Evolutionary conservation across 139 green algal species (phyloP), one percentile per base, ranked within the genome.

Genomic region (Chlamydomonas incerta): DNA sequence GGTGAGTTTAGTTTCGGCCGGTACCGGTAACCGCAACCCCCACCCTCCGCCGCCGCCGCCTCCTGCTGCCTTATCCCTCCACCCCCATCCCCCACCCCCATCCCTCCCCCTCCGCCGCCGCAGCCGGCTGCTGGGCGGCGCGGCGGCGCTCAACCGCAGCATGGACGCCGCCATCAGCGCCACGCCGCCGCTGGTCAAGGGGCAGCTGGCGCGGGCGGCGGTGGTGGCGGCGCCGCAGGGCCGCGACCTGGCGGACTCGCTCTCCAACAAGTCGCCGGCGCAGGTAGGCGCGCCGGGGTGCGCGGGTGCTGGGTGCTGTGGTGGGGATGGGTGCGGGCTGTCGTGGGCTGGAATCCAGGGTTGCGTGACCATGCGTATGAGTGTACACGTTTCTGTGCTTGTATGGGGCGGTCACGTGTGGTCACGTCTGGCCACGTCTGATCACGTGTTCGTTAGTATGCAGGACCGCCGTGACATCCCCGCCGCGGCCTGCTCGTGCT

Each of bases 131-230:
- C 74, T 88, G 50, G 29, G 70, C 20, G 83, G 60, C 33, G 50
- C 84, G 46, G 20, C 57, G 11, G 34, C 20, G 14, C 15, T 82
- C 31, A 88, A 88, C 65, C 35, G 50, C 23, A 46, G 62, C 65
- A 88, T 88, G 83, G 83, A 88, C 73, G 34, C 18, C 55, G 66
- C 77, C 65, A 81, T 88, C 41, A 50, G 35, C 50, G 50, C 63
- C 46, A 88, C 73, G 29, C 83, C 73, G 34, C 63, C 66, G 65
- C 72, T 82, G 62, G 67, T 88, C 18, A 85, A 85, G 67, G 79
- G 79, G 18, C 79, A 85, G 50, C 79, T 85, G 65, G 79, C 79
- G 69, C 79, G 79, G 20, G 79, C 79, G 5, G 79, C 79, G 9
- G 63, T 85, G 46, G 79, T 34, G n/a, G 46, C 31, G 26, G n/a